phyloP scores from a whole-genome alignment of 2,329 filamentous ascomycete genomes.

The Diaporthe citri region DNA sequence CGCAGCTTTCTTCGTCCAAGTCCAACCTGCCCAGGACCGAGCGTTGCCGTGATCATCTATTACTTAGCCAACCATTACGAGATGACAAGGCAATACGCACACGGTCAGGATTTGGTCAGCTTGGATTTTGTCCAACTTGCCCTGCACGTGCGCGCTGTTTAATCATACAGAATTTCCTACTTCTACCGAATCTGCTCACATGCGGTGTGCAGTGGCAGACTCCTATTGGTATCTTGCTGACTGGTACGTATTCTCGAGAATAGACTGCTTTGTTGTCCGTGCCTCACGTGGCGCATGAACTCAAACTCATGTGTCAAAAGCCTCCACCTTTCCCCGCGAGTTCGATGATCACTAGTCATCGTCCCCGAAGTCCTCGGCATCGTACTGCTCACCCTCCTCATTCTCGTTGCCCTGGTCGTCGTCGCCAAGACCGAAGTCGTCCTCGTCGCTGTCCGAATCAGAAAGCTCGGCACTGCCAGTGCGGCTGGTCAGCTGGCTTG shows the following conservation, averaged over 20 bases:
- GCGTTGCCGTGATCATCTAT: not conserved
- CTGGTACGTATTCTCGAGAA: not conserved
- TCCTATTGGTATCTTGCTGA: conserved; percentile 18
- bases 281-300: not conserved
- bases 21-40: conserved; percentile 8
- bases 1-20: conserved; percentile 1
- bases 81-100: not conserved
- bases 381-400: conserved; percentile 27
- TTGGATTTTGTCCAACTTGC: not conserved
- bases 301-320: not conserved
- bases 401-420: conserved; percentile 37
- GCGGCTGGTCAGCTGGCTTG: conserved; percentile 51
- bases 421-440: conserved; percentile 27
- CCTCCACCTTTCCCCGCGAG: not conserved
- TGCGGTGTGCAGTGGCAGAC: not conserved
- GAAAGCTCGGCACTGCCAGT: conserved; percentile 49
- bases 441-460: conserved; percentile 40
- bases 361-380: conserved; percentile 18
- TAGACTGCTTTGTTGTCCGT: not conserved
- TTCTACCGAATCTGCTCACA: not conserved
- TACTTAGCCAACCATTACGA: conserved; percentile 13
- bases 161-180: not conserved
- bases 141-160: not conserved
- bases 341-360: conserved; percentile 25
- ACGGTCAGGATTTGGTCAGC: not conserved